These are phyloP conservation scores for Byssothecium circinans DNA, from an alignment of 2,329 filamentous ascomycete species.

Conservation along the genomic window DNA sequence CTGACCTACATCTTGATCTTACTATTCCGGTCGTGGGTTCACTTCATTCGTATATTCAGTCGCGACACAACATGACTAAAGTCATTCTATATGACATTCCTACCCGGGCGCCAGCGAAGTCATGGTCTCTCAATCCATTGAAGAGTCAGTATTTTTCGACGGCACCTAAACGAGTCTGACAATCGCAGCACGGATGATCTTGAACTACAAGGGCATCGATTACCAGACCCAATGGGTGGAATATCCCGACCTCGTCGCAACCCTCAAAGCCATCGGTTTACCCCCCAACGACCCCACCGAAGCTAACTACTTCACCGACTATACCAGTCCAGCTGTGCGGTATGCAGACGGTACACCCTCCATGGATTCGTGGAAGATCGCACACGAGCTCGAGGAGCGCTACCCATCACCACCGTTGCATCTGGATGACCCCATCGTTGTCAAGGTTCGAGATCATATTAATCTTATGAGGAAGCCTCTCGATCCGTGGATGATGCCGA, in stretches of 20 bases:
- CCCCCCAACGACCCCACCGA: slow-evolving; percentile 48
- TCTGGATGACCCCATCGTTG: slow-evolving; percentile 57
- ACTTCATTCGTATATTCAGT: neutral
- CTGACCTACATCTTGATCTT: too few relatives aligned
- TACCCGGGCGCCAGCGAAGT: slow-evolving; percentile 50
- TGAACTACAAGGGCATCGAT: slow-evolving; percentile 69
- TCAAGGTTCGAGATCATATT: slow-evolving; percentile 50
- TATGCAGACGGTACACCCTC: slow-evolving; percentile 61
- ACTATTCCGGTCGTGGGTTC: too few relatives aligned
- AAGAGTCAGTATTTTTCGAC: slow-evolving; percentile 58
- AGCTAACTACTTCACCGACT: slow-evolving; percentile 43
- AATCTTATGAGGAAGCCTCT: slow-evolving; percentile 21
- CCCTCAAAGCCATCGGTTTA: slow-evolving; percentile 55
- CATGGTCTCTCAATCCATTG: slow-evolving; percentile 72
- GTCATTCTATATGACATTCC: slow-evolving; percentile 66
- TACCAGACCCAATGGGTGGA: slow-evolving; percentile 72
- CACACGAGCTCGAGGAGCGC: slow-evolving; percentile 57
- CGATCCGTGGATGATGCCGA: slow-evolving; percentile 39
- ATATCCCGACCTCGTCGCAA: slow-evolving; percentile 65
- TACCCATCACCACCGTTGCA: slow-evolving; percentile 62
- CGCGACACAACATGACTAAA: slow-evolving; percentile 27
- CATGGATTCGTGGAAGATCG: slow-evolving; percentile 67
- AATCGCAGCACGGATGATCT: slow-evolving; percentile 61
- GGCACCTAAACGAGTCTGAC: too few relatives aligned
- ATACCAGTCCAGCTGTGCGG: slow-evolving; percentile 60